phyloP scores from a whole-genome alignment of 257 asterid species.

The Apocynum venetum region DNA sequence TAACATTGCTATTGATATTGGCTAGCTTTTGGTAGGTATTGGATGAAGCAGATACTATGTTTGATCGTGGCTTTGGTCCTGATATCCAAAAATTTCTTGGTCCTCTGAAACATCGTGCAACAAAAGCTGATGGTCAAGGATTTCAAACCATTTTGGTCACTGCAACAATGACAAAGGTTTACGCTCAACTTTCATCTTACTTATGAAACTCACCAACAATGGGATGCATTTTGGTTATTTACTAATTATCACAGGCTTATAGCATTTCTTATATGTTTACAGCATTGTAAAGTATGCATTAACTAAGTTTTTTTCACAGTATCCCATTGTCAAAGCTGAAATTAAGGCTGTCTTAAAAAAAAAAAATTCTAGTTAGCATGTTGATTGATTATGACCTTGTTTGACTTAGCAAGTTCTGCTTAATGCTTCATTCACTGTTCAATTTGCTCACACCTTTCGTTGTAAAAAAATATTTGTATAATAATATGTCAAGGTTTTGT shows the following conservation, averaged over 20 bases:
- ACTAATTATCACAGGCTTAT: neutral
- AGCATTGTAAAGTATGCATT: neutral
- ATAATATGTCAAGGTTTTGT: slow-evolving; percentile 9
- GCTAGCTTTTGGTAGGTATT: slow-evolving; percentile 57
- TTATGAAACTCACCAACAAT: neutral
- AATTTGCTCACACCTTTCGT: neutral
- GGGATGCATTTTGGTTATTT: neutral
- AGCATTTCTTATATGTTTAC: neutral
- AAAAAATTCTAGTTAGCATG: no score
- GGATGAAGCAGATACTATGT: slow-evolving; percentile 99
- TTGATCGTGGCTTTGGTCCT: slow-evolving; percentile 98
- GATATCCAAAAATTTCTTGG: slow-evolving; percentile 85
- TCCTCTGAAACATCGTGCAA: slow-evolving; percentile 80
- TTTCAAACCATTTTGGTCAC: slow-evolving; percentile 92
- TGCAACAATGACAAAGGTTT: slow-evolving; percentile 98
- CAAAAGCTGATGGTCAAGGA: slow-evolving; percentile 57
- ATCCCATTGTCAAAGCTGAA: neutral
- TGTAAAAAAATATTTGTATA: neutral
- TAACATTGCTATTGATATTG: slow-evolving; percentile 17
- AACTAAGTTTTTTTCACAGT: neutral
- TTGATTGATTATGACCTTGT: neutral
- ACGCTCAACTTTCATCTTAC: slow-evolving; percentile 6
- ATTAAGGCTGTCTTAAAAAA: no score
- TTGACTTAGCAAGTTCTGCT: neutral
- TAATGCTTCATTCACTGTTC: neutral